Conservation (phyloP, 2,329 filamentous ascomycete species). For the Pyrenochaeta sp. region DNA sequence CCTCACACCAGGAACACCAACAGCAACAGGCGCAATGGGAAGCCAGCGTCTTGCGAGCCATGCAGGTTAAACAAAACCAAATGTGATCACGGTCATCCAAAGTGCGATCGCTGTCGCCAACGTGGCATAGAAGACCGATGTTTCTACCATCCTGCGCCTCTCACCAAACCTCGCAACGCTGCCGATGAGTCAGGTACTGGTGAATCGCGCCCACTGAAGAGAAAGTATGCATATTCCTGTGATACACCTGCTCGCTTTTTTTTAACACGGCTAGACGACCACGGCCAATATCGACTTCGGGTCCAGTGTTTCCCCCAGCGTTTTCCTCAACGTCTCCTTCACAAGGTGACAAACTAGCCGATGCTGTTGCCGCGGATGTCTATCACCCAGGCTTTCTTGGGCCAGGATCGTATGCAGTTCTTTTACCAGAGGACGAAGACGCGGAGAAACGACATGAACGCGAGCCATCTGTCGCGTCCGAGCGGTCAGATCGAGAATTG, state of each 20-base stretch:
- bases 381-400: conserved; percentile 45
- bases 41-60: conserved; percentile 45
- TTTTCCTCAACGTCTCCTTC: conserved; percentile 21
- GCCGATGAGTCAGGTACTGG: conserved; percentile 19
- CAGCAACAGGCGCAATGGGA: conserved; percentile 42
- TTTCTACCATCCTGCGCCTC: conserved; percentile 47
- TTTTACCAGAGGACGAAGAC: conserved; percentile 39
- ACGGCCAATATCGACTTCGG: conserved; percentile 12
- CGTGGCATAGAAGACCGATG: conserved; percentile 44
- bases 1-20: conserved; percentile 27
- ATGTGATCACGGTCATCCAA: conserved; percentile 43
- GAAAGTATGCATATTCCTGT: conserved; percentile 33
- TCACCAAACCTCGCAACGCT: conserved; percentile 37
- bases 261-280: conserved; percentile 26
- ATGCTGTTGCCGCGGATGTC: conserved; percentile 43
- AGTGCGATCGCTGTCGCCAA: conserved; percentile 43
- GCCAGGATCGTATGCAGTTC: conserved; percentile 42
- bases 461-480: conserved; percentile 34
- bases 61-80: conserved; percentile 45
- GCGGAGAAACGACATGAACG: conserved; percentile 21
- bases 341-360: conserved; percentile 34
- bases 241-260: no score
- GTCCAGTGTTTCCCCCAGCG: conserved; percentile 13
- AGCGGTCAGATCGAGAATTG: conserved; percentile 37
- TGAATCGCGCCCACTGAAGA: conserved; percentile 29